Percentiles rank a stretch among this genome's conserved stretches.
These are phyloP conservation scores for Colletotrichum sublineola DNA, from an alignment of 2,329 filamentous ascomycete genomes.

Conservation along the genomic window DNA sequence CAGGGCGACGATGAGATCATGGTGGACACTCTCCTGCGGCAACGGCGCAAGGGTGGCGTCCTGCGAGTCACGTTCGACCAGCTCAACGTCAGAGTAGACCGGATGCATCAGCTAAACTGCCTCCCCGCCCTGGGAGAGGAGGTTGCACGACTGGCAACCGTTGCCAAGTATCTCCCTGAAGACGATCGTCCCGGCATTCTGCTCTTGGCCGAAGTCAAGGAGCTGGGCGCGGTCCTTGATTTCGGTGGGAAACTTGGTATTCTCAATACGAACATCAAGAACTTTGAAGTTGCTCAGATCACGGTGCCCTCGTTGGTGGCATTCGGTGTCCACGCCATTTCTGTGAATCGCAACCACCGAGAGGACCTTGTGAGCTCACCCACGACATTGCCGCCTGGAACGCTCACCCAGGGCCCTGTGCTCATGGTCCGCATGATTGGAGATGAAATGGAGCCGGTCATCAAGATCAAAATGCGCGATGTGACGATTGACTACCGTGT, in stretches of 20 bases:
- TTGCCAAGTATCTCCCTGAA: constrained; percentile 94
- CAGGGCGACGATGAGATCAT: constrained; percentile 93
- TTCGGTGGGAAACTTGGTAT: constrained; percentile 78
- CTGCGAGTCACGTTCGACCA: constrained; percentile 77
- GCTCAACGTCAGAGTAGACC: constrained; percentile 72
- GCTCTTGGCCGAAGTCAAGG: constrained; percentile 76
- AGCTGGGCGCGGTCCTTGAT: constrained; percentile 71
- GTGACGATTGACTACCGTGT: constrained; percentile 91
- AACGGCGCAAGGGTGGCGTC: constrained; percentile 88
- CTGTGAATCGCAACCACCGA: constrained; percentile 72
- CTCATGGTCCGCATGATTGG: constrained; percentile 92
- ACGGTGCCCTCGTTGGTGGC: constrained; percentile 86
- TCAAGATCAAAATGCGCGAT: constrained; percentile 90
- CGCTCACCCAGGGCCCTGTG: constrained; percentile 59
- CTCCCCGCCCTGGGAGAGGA: constrained; percentile 83
- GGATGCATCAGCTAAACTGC: constrained; percentile 74
- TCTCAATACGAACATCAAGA: constrained; percentile 68
- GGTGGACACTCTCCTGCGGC: constrained; percentile 88
- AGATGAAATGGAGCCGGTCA: constrained; percentile 91
- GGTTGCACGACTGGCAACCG: constrained; percentile 83
- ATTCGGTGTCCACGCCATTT: constrained; percentile 76
- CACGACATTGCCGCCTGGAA: constrained; percentile 36
- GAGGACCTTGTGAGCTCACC: constrained; percentile 79
- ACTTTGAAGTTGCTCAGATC: constrained; percentile 83
- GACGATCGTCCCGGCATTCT: constrained; percentile 93